Evolutionary conservation across 768 basidiomycete species (phyloP).

Genomic region (Podaxis sp.): DNA sequence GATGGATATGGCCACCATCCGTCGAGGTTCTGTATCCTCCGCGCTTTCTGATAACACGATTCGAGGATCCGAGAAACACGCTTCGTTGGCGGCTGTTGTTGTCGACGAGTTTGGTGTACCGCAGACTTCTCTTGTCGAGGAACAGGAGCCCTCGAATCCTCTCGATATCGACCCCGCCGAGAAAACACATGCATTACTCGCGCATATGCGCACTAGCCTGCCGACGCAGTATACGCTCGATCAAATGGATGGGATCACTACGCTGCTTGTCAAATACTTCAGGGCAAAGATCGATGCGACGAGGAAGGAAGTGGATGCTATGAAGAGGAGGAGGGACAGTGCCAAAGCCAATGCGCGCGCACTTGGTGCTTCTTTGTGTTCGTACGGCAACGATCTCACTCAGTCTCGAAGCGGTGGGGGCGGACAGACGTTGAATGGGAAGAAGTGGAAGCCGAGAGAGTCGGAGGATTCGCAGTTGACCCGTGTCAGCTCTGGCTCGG

Average conservation of each 20-base stretch:
- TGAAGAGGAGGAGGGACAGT: slow-evolving; percentile 34
- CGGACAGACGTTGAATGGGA: not conserved
- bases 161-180: slow-evolving; percentile 3
- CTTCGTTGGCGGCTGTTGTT: not conserved
- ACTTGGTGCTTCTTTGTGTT: slow-evolving; percentile 1
- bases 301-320: slow-evolving; percentile 45
- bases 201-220: slow-evolving; percentile 1
- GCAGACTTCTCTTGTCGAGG: not conserved
- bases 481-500: slow-evolving; percentile 5
- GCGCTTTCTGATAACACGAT: slow-evolving; percentile 10
- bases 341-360: slow-evolving; percentile 11
- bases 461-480: slow-evolving; percentile 15
- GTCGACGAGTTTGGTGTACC: slow-evolving; percentile 10
- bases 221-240: slow-evolving; percentile 13
- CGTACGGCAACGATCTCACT: not conserved
- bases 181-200: not conserved
- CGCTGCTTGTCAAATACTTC: slow-evolving; percentile 44
- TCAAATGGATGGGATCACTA: slow-evolving; percentile 2
- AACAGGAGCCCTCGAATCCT: not conserved
- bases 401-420: not conserved
- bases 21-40: slow-evolving; percentile 12
- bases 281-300: slow-evolving; percentile 54
- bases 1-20: slow-evolving; percentile 14
- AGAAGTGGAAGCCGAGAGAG: slow-evolving; percentile 2
- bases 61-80: slow-evolving; percentile 4